Conservation (phyloP, 2,329 filamentous ascomycete genomes). For the Paecilomyces fulvus region DNA sequence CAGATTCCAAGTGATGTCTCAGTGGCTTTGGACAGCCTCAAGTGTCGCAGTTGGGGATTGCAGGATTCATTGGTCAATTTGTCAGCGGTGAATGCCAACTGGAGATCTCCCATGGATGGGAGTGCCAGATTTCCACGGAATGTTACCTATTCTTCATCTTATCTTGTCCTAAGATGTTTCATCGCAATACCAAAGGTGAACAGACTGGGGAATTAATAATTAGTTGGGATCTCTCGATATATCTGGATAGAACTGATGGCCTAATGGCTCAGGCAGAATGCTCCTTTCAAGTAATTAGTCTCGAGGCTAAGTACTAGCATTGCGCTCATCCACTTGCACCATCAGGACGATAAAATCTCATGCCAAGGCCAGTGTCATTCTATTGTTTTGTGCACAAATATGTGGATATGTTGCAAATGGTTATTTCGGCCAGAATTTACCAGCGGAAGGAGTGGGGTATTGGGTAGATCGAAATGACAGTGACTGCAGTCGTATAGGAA, state of each 20-base stretch:
- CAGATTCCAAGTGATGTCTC: neutral
- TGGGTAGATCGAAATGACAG: conserved; percentile 5
- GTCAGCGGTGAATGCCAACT: neutral
- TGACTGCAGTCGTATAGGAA: neutral
- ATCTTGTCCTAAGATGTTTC: too few relatives aligned
- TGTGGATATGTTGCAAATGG: too few relatives aligned
- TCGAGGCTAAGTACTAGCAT: too few relatives aligned
- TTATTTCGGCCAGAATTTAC: neutral
- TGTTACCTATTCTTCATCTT: too few relatives aligned
- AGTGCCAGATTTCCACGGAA: neutral
- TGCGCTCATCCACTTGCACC: too few relatives aligned
- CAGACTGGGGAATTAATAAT: too few relatives aligned
- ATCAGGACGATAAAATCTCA: too few relatives aligned
- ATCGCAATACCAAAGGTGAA: too few relatives aligned
- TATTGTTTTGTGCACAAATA: too few relatives aligned
- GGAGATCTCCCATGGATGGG: neutral
- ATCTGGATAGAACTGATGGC: neutral
- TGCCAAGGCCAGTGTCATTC: too few relatives aligned
- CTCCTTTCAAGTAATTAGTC: too few relatives aligned
- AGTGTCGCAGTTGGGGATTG: neutral
- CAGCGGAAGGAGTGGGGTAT: conserved; percentile 4
- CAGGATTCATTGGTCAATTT: neutral
- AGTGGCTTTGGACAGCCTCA: neutral
- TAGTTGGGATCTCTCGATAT: neutral
- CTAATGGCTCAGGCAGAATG: neutral